A percentile compares a stretch with the other conserved stretches of the same genome.
Conservation (phyloP, 176 grass and related monocot genomes). For the maize (Zea mays) region DNA sequence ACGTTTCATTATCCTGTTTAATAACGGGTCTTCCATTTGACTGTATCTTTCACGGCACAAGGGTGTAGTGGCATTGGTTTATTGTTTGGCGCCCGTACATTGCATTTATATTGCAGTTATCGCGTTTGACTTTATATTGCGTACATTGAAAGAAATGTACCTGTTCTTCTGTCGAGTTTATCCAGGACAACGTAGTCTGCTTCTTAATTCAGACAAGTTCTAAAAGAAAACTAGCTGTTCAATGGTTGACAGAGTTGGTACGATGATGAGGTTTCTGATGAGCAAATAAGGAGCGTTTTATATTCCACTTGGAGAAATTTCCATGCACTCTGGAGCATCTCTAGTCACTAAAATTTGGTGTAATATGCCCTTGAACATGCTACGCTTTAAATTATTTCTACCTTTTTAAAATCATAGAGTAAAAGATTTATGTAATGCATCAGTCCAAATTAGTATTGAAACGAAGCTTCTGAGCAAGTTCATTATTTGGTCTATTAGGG, state of each 20-base stretch:
- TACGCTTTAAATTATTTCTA: too few species aligned
- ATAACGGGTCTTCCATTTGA: constrained; percentile 32
- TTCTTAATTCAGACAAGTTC: constrained; percentile 18
- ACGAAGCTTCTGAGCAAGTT: too few species aligned
- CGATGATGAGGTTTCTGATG: too few species aligned
- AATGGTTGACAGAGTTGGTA: background rate
- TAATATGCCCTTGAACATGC: too few species aligned
- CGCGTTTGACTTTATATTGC: constrained; percentile 33
- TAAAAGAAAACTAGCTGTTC: constrained; percentile 4
- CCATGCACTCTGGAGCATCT: background rate
- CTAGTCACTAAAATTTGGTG: too few species aligned
- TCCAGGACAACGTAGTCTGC: constrained; percentile 24
- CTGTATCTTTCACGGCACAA: constrained; percentile 20
- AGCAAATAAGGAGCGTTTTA: too few species aligned
- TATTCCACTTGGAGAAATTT: too few species aligned
- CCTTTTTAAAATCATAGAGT: too few species aligned
- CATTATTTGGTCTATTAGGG: too few species aligned
- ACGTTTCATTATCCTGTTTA: background rate
- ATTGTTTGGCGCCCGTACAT: background rate
- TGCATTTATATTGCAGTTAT: background rate
- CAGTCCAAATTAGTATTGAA: too few species aligned
- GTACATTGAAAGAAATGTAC: background rate
- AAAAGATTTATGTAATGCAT: too few species aligned
- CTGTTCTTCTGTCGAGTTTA: constrained; percentile 10
- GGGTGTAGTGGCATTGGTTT: background rate